These are phyloP conservation scores for Colletotrichum liriopes DNA, from an alignment of 2,329 filamentous ascomycete species.

Conservation along the genomic window DNA sequence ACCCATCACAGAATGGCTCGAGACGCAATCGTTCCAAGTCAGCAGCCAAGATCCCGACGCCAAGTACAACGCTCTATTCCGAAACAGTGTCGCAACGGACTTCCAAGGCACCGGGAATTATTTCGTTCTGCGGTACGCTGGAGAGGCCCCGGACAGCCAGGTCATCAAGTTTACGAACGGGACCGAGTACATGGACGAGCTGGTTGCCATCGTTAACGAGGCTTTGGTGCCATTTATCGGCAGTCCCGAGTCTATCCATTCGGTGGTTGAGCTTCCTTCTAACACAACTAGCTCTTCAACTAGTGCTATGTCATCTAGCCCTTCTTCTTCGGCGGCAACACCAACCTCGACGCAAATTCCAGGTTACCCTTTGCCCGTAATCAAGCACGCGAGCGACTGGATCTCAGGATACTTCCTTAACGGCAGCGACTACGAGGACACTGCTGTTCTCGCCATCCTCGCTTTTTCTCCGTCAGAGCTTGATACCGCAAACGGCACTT, in stretches of 20 bases:
- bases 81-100: slow-evolving; percentile 3
- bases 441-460: slow-evolving; percentile 47
- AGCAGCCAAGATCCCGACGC: slow-evolving; percentile 45
- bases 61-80: slow-evolving; percentile 44
- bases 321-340: not conserved
- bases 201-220: slow-evolving; percentile 5
- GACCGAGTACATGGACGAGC: slow-evolving; percentile 5
- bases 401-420: slow-evolving; percentile 51
- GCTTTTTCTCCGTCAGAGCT: slow-evolving; percentile 43
- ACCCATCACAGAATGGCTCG: slow-evolving; percentile 34
- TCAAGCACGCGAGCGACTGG: slow-evolving; percentile 45
- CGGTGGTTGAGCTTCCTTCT: slow-evolving; percentile 27
- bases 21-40: slow-evolving; percentile 15
- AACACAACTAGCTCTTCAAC: slow-evolving; percentile 7
- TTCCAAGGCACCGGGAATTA: not conserved
- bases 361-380: slow-evolving; percentile 48
- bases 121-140: not conserved
- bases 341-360: slow-evolving; percentile 35
- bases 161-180: slow-evolving; percentile 40
- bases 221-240: not conserved
- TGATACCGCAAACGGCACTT: not conserved
- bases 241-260: slow-evolving; percentile 23
- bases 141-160: slow-evolving; percentile 22
- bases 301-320: not conserved
- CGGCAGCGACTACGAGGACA: slow-evolving; percentile 48